phyloP scores from a whole-genome alignment of 192 early-diverging fungal genomes.

The Jimgerdemannia flammicorona region DNA sequence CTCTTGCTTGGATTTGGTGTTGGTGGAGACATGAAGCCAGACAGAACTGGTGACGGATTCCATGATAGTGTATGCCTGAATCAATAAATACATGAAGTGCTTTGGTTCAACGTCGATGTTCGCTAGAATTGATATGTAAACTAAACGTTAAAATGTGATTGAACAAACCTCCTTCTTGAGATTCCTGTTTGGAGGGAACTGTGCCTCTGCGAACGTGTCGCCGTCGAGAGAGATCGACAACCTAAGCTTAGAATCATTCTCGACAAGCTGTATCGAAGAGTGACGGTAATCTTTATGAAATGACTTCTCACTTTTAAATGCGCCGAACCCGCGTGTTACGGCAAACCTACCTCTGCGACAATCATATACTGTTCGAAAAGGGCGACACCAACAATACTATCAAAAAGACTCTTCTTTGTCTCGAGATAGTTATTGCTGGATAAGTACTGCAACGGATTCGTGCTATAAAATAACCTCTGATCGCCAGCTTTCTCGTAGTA shows the following conservation, averaged over 20 bases:
- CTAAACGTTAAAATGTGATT: neutral
- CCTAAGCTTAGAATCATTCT: conserved; percentile 38
- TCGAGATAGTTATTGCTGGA: conserved; percentile 56
- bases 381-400: conserved; percentile 75
- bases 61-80: conserved; percentile 68
- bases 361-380: conserved; percentile 78
- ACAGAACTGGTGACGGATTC: conserved; percentile 58
- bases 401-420: conserved; percentile 48
- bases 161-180: conserved; percentile 40
- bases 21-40: conserved; percentile 65
- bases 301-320: no score
- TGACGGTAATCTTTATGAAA: neutral
- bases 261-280: conserved; percentile 15
- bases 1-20: conserved; percentile 49
- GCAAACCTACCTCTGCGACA: conserved; percentile 56
- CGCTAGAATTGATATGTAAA: no score
- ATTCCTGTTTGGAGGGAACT: conserved; percentile 73
- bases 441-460: conserved; percentile 61
- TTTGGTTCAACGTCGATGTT: neutral
- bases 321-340: neutral
- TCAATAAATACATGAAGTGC: conserved; percentile 6
- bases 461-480: conserved; percentile 39
- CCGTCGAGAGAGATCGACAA: conserved; percentile 77
- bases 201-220: conserved; percentile 54
- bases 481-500: conserved; percentile 59